These are phyloP conservation scores for Chimonanthus praecox DNA, from an alignment of 164 flowering plant species.

Conservation along the genomic window DNA sequence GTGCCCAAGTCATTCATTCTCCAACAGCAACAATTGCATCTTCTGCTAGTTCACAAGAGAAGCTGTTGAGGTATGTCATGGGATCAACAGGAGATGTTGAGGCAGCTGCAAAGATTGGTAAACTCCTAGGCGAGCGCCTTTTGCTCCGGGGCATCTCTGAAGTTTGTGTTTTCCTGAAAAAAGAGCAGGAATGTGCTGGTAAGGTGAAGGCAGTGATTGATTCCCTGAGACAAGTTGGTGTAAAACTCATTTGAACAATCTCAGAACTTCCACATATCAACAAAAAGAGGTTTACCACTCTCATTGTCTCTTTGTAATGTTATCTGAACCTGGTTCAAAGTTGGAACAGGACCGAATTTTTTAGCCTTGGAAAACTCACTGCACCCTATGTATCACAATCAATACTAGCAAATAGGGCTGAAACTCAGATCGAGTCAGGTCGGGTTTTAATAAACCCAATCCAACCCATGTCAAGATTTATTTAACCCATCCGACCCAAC, in stretches of 20 bases:
- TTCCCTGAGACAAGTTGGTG: constrained; percentile 57
- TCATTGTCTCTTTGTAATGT: too few species aligned
- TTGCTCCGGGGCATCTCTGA: constrained; percentile 60
- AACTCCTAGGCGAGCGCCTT: constrained; percentile 64
- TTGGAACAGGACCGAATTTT: too few species aligned
- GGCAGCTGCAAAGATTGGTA: constrained; percentile 80
- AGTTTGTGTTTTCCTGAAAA: constrained; percentile 52
- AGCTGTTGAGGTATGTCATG: constrained; percentile 45
- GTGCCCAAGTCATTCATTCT: constrained; percentile 74
- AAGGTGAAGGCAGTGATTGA: constrained; percentile 81
- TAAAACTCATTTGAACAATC: constrained; percentile 41
- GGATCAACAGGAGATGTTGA: constrained; percentile 65
- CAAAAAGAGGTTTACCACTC: too few species aligned
- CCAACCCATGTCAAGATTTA: too few species aligned
- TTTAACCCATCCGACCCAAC: too few species aligned
- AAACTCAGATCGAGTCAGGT: too few species aligned
- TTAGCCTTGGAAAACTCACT: too few species aligned
- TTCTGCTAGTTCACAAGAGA: constrained; percentile 84
- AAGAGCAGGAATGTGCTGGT: constrained; percentile 75
- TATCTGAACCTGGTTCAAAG: too few species aligned
- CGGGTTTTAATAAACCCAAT: too few species aligned
- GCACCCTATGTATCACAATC: too few species aligned
- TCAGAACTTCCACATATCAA: too few species aligned
- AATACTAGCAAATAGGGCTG: too few species aligned
- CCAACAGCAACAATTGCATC: constrained; percentile 81